These are phyloP conservation scores for Aspergillus sojae DNA, from an alignment of 2,329 filamentous ascomycete genomes.

Conservation along the genomic window DNA sequence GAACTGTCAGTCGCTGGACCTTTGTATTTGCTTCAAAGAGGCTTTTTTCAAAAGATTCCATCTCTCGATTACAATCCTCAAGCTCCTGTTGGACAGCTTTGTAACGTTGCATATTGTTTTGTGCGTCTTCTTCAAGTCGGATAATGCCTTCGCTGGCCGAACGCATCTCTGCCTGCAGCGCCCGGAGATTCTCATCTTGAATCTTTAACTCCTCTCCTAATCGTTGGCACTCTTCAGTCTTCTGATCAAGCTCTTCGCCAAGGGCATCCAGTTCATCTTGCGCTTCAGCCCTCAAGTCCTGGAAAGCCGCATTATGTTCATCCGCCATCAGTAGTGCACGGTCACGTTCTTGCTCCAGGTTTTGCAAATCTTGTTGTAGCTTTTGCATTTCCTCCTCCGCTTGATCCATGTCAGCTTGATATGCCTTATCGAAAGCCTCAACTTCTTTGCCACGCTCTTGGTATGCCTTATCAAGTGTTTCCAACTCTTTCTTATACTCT, in stretches of 20 bases:
- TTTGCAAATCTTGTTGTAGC: slow-evolving; percentile 48
- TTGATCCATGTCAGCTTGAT: slow-evolving; percentile 80
- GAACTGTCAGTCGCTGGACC: slow-evolving; percentile 81
- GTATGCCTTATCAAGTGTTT: neutral
- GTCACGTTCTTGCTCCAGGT: slow-evolving; percentile 71
- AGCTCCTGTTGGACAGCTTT: slow-evolving; percentile 82
- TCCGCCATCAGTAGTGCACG: slow-evolving; percentile 77
- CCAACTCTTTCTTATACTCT: neutral
- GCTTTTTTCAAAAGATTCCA: slow-evolving; percentile 81
- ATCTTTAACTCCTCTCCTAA: slow-evolving; percentile 73
- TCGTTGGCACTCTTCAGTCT: slow-evolving; percentile 69
- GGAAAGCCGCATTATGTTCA: slow-evolving; percentile 57
- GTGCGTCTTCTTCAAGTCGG: slow-evolving; percentile 85
- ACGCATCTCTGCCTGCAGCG: slow-evolving; percentile 92
- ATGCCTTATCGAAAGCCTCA: slow-evolving; percentile 69
- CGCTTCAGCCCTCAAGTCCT: slow-evolving; percentile 59
- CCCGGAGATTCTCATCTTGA: slow-evolving; percentile 82
- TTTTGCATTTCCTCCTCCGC: slow-evolving; percentile 78
- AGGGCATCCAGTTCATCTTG: slow-evolving; percentile 61
- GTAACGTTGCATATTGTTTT: slow-evolving; percentile 75
- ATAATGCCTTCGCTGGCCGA: slow-evolving; percentile 85
- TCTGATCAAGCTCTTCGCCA: slow-evolving; percentile 69
- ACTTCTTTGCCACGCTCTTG: slow-evolving; percentile 38
- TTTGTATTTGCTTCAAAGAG: slow-evolving; percentile 85
- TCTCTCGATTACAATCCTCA: slow-evolving; percentile 79